Evolutionary conservation across 1,284 basidiomycete species (phyloP).

Genomic region (Pascua guehoae): DNA sequence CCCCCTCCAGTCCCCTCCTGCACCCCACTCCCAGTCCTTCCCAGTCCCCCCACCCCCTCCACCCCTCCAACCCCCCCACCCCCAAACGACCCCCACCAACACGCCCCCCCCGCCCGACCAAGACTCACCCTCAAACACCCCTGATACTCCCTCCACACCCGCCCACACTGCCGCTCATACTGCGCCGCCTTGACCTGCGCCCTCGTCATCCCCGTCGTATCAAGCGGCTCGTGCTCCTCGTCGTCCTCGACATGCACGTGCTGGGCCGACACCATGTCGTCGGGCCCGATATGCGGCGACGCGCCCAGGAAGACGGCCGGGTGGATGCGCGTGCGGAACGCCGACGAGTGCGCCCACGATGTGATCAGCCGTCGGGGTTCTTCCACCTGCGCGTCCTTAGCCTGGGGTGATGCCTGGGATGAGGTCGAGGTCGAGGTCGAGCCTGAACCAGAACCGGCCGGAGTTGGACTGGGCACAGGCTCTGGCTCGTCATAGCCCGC

Average conservation of each 20-base stretch:
- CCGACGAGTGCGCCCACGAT: slow-evolving; percentile 22
- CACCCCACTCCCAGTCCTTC: too few species aligned
- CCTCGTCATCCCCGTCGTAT: slow-evolving; percentile 39
- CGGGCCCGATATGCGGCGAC: not conserved
- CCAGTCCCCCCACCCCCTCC: too few species aligned
- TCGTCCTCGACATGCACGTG: slow-evolving; percentile 12
- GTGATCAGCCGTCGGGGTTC: slow-evolving; percentile 17
- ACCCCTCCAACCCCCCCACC: not conserved
- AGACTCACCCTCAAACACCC: slow-evolving; percentile 67
- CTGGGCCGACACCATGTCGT: slow-evolving; percentile 18
- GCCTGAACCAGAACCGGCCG: not conserved
- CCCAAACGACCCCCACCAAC: not conserved
- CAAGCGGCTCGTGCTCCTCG: slow-evolving; percentile 21
- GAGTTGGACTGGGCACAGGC: not conserved
- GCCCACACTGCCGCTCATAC: slow-evolving; percentile 77
- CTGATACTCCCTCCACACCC: slow-evolving; percentile 72
- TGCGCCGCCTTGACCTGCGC: slow-evolving; percentile 60
- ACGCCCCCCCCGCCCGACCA: not conserved
- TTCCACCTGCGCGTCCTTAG: not conserved
- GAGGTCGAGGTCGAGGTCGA: slow-evolving; percentile 3
- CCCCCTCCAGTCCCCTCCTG: too few species aligned
- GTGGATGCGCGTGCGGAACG: slow-evolving; percentile 20
- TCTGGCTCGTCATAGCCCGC: not conserved
- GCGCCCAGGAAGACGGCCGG: not conserved
- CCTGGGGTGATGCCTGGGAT: not conserved